Conservation (phyloP, 2,329 filamentous ascomycete genomes). For the Exophiala aquamarina region DNA sequence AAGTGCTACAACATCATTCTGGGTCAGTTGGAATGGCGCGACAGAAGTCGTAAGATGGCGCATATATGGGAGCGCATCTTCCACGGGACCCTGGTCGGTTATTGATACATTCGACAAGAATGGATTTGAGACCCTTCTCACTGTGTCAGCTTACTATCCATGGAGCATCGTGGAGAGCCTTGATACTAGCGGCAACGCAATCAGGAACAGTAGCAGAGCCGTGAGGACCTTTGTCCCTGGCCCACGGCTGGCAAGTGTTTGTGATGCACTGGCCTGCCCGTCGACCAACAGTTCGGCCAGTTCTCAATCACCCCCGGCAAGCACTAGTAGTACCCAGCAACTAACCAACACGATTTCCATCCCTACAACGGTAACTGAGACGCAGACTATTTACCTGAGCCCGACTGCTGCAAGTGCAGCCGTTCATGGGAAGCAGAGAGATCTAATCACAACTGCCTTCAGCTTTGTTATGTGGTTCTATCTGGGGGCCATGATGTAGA, state of each 20-base stretch:
- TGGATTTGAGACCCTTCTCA: conserved; percentile 42
- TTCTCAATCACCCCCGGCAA: neutral
- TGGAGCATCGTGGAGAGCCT: conserved; percentile 22
- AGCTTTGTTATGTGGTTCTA: no score
- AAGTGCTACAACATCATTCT: conserved; percentile 27
- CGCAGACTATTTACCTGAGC: no score
- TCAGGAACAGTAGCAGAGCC: conserved; percentile 17
- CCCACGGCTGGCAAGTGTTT: conserved; percentile 13
- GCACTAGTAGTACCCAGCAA: no score
- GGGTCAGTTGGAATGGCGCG: conserved; percentile 50
- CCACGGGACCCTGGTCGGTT: conserved; percentile 28
- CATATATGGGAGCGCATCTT: conserved; percentile 29
- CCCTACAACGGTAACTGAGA: no score
- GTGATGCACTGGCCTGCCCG: conserved; percentile 14
- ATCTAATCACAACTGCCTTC: no score
- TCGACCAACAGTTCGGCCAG: conserved; percentile 4
- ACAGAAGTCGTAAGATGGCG: conserved; percentile 46
- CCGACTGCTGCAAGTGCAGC: no score
- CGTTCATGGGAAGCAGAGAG: no score
- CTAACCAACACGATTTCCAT: no score
- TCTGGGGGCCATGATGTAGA: no score
- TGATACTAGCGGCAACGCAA: conserved; percentile 13
- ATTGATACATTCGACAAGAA: conserved; percentile 33
- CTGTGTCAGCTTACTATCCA: conserved; percentile 10
- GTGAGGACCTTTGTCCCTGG: conserved; percentile 21